Percentiles rank a stretch among this genome's conserved stretches.
Conservation (phyloP, 2,329 filamentous ascomycete species). For the Trichoderma lentiforme region DNA sequence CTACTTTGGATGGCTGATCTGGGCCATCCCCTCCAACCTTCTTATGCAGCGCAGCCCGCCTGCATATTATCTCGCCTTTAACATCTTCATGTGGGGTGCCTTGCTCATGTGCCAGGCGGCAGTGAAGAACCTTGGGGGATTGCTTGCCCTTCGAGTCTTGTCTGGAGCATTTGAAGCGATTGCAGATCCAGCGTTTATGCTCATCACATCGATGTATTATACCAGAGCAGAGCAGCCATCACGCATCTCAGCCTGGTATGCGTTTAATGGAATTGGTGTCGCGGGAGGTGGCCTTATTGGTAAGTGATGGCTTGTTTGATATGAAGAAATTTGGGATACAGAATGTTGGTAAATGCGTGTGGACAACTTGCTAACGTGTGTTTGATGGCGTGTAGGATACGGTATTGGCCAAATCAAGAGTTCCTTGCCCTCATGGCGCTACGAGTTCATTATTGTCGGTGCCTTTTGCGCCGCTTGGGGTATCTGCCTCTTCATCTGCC, state of each 20-base stretch:
- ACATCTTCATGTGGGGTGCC: constrained; percentile 56
- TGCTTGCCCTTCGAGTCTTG: constrained; percentile 55
- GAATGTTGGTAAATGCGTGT: not conserved
- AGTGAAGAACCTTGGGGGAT: constrained; percentile 52
- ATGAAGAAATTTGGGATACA: not conserved
- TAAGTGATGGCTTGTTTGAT: not conserved
- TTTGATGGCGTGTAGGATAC: constrained; percentile 37
- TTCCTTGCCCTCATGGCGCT: constrained; percentile 59
- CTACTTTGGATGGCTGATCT: constrained; percentile 39
- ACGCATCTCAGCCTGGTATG: constrained; percentile 58
- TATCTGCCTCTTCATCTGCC: constrained; percentile 52
- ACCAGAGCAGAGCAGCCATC: constrained; percentile 60
- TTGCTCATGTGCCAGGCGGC: constrained; percentile 50
- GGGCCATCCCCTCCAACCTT: constrained; percentile 33
- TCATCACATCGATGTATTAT: constrained; percentile 65
- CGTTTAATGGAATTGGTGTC: constrained; percentile 57
- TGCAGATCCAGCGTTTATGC: constrained; percentile 50
- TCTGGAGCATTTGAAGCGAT: constrained; percentile 63
- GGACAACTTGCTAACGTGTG: not conserved
- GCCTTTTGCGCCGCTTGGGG: constrained; percentile 58
- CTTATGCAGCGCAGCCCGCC: constrained; percentile 34
- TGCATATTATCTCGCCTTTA: constrained; percentile 37
- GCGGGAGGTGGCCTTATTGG: constrained; percentile 51
- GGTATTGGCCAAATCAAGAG: constrained; percentile 59
- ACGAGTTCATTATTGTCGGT: constrained; percentile 64